phyloP scores from a whole-genome alignment of 371 early-diverging fungal species.

The Syncephalastrum racemosum region DNA sequence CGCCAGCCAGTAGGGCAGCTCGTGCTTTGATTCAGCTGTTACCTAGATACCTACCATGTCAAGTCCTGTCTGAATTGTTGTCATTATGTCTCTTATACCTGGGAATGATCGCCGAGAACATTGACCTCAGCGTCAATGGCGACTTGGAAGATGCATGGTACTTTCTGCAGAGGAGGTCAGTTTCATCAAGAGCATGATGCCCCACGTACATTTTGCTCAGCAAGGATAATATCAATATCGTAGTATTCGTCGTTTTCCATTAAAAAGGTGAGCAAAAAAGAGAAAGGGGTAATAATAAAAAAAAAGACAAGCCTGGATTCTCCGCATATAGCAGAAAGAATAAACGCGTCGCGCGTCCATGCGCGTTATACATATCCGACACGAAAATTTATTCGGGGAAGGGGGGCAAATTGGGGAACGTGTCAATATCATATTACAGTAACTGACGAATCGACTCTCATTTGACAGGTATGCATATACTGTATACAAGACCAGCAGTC shows the following conservation, averaged over 20 bases:
- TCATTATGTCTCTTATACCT: conserved; percentile 13
- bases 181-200: too few relatives aligned
- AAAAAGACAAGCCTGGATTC: not conserved
- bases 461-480: too few relatives aligned
- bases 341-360: too few relatives aligned
- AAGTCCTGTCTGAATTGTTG: not conserved
- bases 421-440: too few relatives aligned
- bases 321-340: too few relatives aligned
- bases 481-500: too few relatives aligned
- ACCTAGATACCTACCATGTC: conserved; percentile 11
- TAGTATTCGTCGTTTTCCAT: conserved; percentile 54
- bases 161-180: conserved; percentile 24
- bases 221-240: conserved; percentile 48
- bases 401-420: too few relatives aligned
- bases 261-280: conserved; percentile 3
- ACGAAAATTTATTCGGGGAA: too few relatives aligned
- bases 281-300: not conserved
- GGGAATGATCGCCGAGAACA: conserved; percentile 35
- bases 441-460: too few relatives aligned
- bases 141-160: conserved; percentile 42
- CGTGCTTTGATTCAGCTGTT: conserved; percentile 25
- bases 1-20: conserved; percentile 50
- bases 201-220: conserved; percentile 41
- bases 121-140: conserved; percentile 32
- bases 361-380: too few relatives aligned